phyloP scores from a whole-genome alignment of 1,139 yeast species.

The Debaryomyces sp. region DNA sequence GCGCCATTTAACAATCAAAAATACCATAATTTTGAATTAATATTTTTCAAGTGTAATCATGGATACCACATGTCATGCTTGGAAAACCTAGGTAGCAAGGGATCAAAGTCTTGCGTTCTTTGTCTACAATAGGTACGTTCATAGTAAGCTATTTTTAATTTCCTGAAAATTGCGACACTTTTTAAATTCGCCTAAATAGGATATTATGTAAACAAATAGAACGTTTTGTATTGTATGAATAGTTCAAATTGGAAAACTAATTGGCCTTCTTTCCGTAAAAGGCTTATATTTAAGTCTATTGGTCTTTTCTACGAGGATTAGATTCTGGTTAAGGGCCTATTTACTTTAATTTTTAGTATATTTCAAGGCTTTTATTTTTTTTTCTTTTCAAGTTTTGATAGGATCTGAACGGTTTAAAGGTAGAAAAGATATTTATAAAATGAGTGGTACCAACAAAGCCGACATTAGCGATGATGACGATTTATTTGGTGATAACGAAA shows the following conservation, averaged over 20 bases:
- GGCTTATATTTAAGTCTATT: background rate
- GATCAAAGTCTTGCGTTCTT: constrained; percentile 15
- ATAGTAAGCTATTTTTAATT: background rate
- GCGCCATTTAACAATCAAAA: constrained; percentile 7
- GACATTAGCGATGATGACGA: constrained; percentile 16
- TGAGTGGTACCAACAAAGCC: constrained; percentile 2
- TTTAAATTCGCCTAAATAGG: constrained; percentile 6
- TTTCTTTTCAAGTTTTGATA: background rate
- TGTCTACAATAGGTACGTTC: constrained; percentile 3
- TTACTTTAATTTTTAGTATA: background rate
- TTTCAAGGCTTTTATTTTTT: background rate
- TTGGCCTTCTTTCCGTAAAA: background rate
- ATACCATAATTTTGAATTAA: constrained; percentile 23
- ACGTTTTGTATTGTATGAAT: background rate
- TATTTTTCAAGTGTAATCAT: constrained; percentile 53
- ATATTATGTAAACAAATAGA: constrained; percentile 6
- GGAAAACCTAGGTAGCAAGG: constrained; percentile 20
- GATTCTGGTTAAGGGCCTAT: background rate
- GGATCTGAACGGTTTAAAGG: background rate
- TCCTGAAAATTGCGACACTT: constrained; percentile 3
- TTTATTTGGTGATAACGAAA: constrained; percentile 10
- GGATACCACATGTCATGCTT: constrained; percentile 71
- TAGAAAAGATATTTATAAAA: background rate
- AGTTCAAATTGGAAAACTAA: background rate
- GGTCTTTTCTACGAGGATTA: background rate